phyloP scores from a whole-genome alignment of 306 rosid species.

The Lagenaria siceraria region DNA sequence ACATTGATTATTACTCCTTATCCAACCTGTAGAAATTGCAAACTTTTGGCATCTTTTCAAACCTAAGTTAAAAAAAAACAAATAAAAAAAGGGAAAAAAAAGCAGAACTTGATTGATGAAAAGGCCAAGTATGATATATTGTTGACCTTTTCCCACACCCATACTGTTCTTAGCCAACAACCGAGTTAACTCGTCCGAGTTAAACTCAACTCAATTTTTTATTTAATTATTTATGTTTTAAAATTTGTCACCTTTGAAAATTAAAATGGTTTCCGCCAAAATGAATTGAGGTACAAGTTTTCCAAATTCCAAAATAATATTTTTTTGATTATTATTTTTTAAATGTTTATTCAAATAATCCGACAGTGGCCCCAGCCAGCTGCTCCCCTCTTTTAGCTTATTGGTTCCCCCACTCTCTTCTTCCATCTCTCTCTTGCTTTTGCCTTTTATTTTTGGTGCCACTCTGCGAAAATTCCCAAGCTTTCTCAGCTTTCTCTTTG shows the following conservation, averaged over 20 bases:
- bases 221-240: neutral
- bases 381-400: constrained; percentile 14
- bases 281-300: neutral
- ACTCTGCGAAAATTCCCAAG: constrained; percentile 18
- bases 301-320: neutral
- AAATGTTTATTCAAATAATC: neutral
- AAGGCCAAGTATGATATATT: neutral
- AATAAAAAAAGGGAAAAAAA: neutral
- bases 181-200: constrained; percentile 3
- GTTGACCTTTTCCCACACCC: neutral
- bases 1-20: constrained; percentile 1
- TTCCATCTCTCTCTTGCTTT: constrained; percentile 15
- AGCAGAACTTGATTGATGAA: neutral
- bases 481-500: constrained; percentile 3
- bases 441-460: constrained; percentile 20
- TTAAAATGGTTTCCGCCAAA: constrained; percentile 10
- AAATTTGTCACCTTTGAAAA: neutral
- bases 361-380: constrained; percentile 12
- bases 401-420: constrained; percentile 19
- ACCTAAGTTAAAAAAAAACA: neutral
- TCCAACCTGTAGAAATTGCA: neutral
- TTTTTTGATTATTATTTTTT: neutral
- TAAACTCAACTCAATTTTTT: neutral
- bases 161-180: neutral
- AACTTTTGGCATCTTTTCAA: constrained; percentile 6